Evolutionary conservation across 805 yeast genomes (phyloP), one percentile per base, ranked within the genome.

Genomic region (Candida pini): DNA sequence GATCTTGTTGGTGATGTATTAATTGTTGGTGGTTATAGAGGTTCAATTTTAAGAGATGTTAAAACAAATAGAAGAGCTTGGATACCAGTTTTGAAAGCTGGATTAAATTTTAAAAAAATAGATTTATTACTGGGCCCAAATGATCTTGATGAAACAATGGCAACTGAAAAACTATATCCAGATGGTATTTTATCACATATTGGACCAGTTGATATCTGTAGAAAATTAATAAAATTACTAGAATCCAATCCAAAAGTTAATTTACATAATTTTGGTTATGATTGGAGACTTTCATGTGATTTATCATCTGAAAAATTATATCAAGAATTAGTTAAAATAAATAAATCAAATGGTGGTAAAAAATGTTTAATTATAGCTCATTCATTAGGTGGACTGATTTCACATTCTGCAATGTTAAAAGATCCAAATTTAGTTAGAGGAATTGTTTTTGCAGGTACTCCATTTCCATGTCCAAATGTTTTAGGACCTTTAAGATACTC

Each of bases 311-410:
- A 60, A 6, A 68, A 76, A 41, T 61, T 89, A n/a, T 60, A 58
- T 22, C 57, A 66, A n/a, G 67, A 66, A 31, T 54, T 85, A 12
- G 43, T 48, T 14, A 50, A 64, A 5, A 60, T 86, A 18, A 66
- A 71, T 30, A 54, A 64, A 9, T 49, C 58, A 18, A 48, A 51
- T 26, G 72, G 71, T 0, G 76, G 75, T 13, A 71, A 71, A 40
- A 87, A 84, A 9, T 70, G 79, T 0, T 60, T 81, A 18, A 76
- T 89, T 1, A 75, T 89, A 34, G 92, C 92, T 0, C 97, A 89
- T 56, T 87, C 96, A 0, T 88, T 89, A 96, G 97, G 97, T 34
- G 97, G 97, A 0, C 53, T 89, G 22, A 71, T 89, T 6, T 77
- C 95, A 0, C 96, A 87, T 52, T 79, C 81, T 36, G 86, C 82